Evolutionary conservation across 139 green algal genomes (phyloP), one percentile per base, ranked within the genome.

Genomic region (Pycnococcus provasolii): DNA sequence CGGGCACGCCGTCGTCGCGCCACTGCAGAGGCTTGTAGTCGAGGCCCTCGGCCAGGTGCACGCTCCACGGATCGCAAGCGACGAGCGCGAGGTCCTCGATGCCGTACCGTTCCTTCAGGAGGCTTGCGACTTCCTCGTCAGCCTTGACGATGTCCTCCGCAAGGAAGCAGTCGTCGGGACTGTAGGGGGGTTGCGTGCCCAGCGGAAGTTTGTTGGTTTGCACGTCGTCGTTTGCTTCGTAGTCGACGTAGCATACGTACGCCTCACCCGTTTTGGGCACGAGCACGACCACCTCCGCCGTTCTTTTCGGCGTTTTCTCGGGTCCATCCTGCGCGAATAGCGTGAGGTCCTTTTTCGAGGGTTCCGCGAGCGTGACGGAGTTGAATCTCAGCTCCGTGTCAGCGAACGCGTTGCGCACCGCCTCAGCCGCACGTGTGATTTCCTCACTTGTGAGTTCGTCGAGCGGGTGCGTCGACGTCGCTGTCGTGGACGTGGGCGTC

Each of bases 31-130:
- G 75, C 75, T 50, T 60, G 59, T 45, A 72, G 44, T 46, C 62
- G 42, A 68, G 65, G 11, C 53, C 66, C 39, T 60, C 42, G 6
- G 70, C 45, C 46, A 69, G 50, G 59, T 84, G 71, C 8, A 83
- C 73, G 65, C 62, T 82, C 83, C 86, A 91, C 26, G 85, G 85
- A 66, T 91, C 83, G 45, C 67, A 82, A 3, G 78, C 83, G 42
- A 90, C 67, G 6, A 77, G 44, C 43, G 4, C 44, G 5, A 53
- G 9, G 2, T 77, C 73, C 3, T 64, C 82, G 58, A 90, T 80
- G 61, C 79, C 74, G 60, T 89, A 91, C 5, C 81, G 83, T 45
- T 89, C 72, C 13, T 6, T 42, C 64, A 94, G 53, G 42, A 90
- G 60, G 52, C 40, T 37, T 6, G 45, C 15, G 3, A 78, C 64